Conservation (phyloP, 371 early-diverging fungal species). For the Entomophthora muscae region DNA sequence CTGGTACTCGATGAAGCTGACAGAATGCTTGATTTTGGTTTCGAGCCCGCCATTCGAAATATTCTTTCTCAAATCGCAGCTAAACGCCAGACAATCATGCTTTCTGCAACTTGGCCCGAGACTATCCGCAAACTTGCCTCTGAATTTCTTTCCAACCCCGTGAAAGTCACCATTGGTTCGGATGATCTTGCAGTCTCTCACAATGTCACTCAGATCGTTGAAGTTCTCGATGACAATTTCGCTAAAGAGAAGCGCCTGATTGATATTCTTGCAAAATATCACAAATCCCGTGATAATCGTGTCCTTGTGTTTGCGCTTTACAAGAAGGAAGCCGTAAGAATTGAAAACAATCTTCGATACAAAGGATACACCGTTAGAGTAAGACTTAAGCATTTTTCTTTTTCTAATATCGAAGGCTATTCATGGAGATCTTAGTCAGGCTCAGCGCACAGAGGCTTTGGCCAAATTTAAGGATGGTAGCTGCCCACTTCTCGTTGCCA, state of each 20-base stretch:
- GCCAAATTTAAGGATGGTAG: slow-evolving; percentile 50
- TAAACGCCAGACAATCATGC: slow-evolving; percentile 78
- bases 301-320: slow-evolving; percentile 82
- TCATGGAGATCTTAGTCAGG: slow-evolving; percentile 69
- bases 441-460: slow-evolving; percentile 46
- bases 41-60: slow-evolving; percentile 72
- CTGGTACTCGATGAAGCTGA: slow-evolving; percentile 93
- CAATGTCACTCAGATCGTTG: slow-evolving; percentile 85
- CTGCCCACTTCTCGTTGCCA: slow-evolving; percentile 67
- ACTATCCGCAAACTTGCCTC: slow-evolving; percentile 70
- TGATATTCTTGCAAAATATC: slow-evolving; percentile 63
- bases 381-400: background rate
- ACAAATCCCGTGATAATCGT: slow-evolving; percentile 54
- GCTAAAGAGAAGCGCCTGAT: slow-evolving; percentile 65
- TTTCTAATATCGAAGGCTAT: slow-evolving; percentile 24
- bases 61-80: slow-evolving; percentile 37
- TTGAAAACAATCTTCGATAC: slow-evolving; percentile 45
- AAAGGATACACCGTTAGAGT: slow-evolving; percentile 59
- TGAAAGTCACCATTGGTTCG: slow-evolving; percentile 85
- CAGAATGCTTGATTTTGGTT: slow-evolving; percentile 86
- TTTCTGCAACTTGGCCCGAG: slow-evolving; percentile 58
- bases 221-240: slow-evolving; percentile 58
- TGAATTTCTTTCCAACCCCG: slow-evolving; percentile 64
- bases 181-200: slow-evolving; percentile 79
- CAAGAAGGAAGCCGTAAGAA: slow-evolving; percentile 81